Conservation (phyloP, 805 yeast genomes). For the Metschnikowia continentalis region DNA sequence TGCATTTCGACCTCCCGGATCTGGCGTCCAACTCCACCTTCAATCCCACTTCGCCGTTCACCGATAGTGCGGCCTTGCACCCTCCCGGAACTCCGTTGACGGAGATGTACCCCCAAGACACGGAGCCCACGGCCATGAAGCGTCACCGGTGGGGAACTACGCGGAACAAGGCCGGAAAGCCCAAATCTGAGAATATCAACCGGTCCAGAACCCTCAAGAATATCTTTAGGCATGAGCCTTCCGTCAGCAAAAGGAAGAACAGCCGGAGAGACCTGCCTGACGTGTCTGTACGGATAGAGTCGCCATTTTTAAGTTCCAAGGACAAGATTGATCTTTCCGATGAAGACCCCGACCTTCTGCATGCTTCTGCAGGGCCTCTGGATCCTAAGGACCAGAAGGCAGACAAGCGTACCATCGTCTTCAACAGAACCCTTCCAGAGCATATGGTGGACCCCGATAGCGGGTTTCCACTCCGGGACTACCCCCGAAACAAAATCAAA, state of each 20-base stretch:
- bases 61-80: conserved; percentile 18
- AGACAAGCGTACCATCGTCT: conserved; percentile 19
- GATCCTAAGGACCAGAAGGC: conserved; percentile 29
- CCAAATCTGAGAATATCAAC: conserved; percentile 42
- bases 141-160: conserved; percentile 91
- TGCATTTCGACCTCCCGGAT: conserved; percentile 30
- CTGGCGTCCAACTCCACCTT: conserved; percentile 6
- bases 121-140: conserved; percentile 50
- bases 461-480: conserved; percentile 31
- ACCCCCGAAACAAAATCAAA: conserved; percentile 55
- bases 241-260: conserved; percentile 9
- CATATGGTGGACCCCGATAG: conserved; percentile 41
- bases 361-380: conserved; percentile 1
- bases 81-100: conserved; percentile 14
- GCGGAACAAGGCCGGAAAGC: conserved; percentile 67
- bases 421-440: conserved; percentile 59
- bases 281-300: neutral
- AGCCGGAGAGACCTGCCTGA: conserved; percentile 13
- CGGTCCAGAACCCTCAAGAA: conserved; percentile 60
- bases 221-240: conserved; percentile 20
- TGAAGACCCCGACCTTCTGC: conserved; percentile 15
- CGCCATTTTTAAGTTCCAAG: neutral
- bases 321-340: conserved; percentile 12
- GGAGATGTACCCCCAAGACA: conserved; percentile 10
- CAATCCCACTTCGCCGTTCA: conserved; percentile 26